These are phyloP conservation scores for Xylariaceae sp. DNA, from an alignment of 2,329 filamentous ascomycete genomes.

Conservation along the genomic window DNA sequence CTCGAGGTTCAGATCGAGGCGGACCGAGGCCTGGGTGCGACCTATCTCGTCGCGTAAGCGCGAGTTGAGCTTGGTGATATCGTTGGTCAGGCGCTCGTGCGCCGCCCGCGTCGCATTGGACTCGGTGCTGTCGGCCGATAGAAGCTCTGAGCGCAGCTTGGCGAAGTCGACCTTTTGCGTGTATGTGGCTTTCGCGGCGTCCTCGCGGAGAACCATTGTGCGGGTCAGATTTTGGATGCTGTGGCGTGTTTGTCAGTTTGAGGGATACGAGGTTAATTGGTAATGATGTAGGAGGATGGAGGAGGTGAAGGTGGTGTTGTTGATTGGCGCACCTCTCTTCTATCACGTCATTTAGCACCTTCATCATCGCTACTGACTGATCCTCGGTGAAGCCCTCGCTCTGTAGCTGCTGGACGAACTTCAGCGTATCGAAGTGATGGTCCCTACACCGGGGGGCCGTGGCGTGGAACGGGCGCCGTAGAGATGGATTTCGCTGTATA, in stretches of 20 bases:
- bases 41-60: conserved; percentile 92
- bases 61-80: conserved; percentile 91
- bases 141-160: conserved; percentile 91
- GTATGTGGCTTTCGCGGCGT: conserved; percentile 81
- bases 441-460: conserved; percentile 70
- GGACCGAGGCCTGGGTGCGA: conserved; percentile 89
- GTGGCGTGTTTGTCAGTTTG: conserved; percentile 3
- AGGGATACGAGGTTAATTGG: background rate
- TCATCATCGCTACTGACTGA: conserved; percentile 98
- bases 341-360: conserved; percentile 93
- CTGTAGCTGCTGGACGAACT: conserved; percentile 90
- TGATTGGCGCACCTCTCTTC: conserved; percentile 74
- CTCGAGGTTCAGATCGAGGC: conserved; percentile 92
- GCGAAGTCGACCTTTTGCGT: conserved; percentile 97
- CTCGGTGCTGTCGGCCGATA: conserved; percentile 91
- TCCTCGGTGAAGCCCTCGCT: conserved; percentile 94
- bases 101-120: conserved; percentile 85
- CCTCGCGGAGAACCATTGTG: conserved; percentile 97
- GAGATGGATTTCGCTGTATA: conserved; percentile 37
- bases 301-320: background rate
- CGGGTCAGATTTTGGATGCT: conserved; percentile 96
- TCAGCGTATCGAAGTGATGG: conserved; percentile 97
- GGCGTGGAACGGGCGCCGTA: conserved; percentile 69
- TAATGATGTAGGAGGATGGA: background rate
- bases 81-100: conserved; percentile 92